Evolutionary conservation across 352 stramenopile species (phyloP), one percentile per base, ranked within the genome.

Genomic region (Pilasporangium apinafurcum): DNA sequence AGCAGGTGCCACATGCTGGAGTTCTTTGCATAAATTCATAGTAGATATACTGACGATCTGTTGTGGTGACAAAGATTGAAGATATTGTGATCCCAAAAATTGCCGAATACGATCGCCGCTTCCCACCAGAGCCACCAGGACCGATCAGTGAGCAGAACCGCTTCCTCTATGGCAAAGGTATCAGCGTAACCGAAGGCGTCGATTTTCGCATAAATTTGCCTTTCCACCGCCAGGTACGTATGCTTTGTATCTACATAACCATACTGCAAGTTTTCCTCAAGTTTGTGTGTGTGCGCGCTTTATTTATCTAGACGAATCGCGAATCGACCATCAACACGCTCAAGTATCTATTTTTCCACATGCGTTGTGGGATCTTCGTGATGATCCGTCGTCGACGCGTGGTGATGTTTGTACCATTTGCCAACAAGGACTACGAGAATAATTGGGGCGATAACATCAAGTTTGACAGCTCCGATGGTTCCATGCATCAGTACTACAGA

Each of bases 361-460:
- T 98, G 88, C 96, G 97, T 48, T 98, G 94, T 59, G 96, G 95
- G 8, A 98, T 99, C 31, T 97, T 97, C 52, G 96, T 99, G 27
- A 98, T 98, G 91, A 98, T 99, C 59, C 91, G 95, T 8, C 71
- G 95, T 27, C 86, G 87, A 17, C 80, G 94, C 51, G 71, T 99
- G 14, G 80, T 95, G 14, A 89, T 99, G 17, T 99, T 99, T 60
- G 92, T 87, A 37, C 96, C 96, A 5, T 98, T 99, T 63, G 87
- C 93, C 14, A 99, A 99, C 64, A 92, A 92, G 44, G 81, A 98
- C 44, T 99, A 98, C 65, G 70, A 83, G 44, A 99, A 99, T 69
- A 96, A 90, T 31, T 99, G 96, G 96, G 90, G 83, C 21, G 68
- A 97, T 28, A 73, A 86, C 42, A 73, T 98, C 34, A 83, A 76